Base-by-base conservation (phyloP, 2,329 filamentous ascomycete species). In the Akanthomyces muscarius region DNA sequence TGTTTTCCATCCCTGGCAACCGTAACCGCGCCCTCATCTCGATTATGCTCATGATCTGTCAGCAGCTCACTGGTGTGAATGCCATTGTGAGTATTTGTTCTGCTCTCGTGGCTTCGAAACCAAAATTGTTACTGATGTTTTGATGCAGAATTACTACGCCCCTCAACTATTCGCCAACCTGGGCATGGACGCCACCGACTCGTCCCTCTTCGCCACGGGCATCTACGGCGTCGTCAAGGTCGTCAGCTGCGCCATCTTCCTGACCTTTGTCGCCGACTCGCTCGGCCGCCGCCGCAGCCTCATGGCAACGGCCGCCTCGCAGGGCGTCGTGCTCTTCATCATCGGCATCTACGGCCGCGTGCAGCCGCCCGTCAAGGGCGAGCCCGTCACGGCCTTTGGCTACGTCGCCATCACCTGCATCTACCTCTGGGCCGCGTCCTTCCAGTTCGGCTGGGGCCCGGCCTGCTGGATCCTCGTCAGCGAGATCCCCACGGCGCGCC, bases 191-290 rank as follows among this genome's bases (percentile, higher is more conserved):
- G 77, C 78, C 14, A 86, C 81, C 6, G 73, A 81, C 45, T 80
- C 83, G 47, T 84, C 83, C 21, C 83, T 91, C 28, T 89, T 91
- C 71, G 88, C 89, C 5, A 91, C 89, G 0, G 89, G 89, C 47
- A 83, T 91, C 67, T 91, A 91, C 71, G 89, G 89, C 30, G 81
- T 91, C 61, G 84, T 90, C 62, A 91, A 91, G 73, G 86, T 88
- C 75, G 74, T 80, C 11, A 83, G 85, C 45, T 89, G 86, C 70
- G 79, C 82, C 5, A 70, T 80, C 60, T 91, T 91, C 78, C 79
- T 91, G 30, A 71, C 88, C 66, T 87, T 90, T 68, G 82, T 84
- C 16, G 87, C 86, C 64, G 89, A 91, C 71, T 87, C 86, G 2
- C 83, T 91, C 1, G 89, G 89, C 25, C 83, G 89, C 63, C 78